phyloP scores from a whole-genome alignment of 2,329 filamentous ascomycete species.

The Thelonectria blattea region DNA sequence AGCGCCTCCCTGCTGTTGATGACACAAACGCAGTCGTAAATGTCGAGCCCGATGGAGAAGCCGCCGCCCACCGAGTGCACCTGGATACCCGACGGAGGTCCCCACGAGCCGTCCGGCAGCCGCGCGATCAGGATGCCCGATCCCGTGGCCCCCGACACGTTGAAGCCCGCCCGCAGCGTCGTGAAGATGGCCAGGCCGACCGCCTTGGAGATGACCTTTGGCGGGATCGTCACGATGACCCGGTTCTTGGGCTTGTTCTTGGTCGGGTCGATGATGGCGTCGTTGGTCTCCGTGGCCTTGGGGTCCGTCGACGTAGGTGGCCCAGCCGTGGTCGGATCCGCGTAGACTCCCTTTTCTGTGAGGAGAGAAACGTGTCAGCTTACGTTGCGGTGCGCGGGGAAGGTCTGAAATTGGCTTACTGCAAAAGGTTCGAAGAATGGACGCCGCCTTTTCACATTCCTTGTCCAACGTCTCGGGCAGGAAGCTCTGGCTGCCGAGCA shows the following conservation, averaged over 20 bases:
- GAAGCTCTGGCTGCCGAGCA: constrained; percentile 82
- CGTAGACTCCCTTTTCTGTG: constrained; percentile 60
- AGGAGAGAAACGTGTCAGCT: constrained; percentile 10
- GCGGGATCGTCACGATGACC: constrained; percentile 60
- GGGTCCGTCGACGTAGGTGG: constrained; percentile 42
- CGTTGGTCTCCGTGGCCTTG: constrained; percentile 38
- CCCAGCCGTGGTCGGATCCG: constrained; percentile 42
- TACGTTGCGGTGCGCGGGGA: not conserved
- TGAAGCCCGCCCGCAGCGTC: constrained; percentile 70
- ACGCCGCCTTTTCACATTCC: constrained; percentile 88
- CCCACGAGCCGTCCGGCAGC: constrained; percentile 72
- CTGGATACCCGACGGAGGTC: constrained; percentile 81
- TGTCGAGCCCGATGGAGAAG: constrained; percentile 81
- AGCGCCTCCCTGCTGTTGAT: constrained; percentile 81
- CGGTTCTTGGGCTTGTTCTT: constrained; percentile 51
- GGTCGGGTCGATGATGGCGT: constrained; percentile 41
- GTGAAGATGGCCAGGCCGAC: constrained; percentile 76
- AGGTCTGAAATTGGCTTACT: constrained; percentile 56
- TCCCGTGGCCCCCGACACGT: constrained; percentile 69
- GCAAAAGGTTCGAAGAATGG: constrained; percentile 85
- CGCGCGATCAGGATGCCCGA: constrained; percentile 70
- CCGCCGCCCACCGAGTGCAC: constrained; percentile 81
- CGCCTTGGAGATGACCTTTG: constrained; percentile 67
- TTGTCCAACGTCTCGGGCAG: constrained; percentile 86
- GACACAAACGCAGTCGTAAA: constrained; percentile 87